Evolutionary conservation across 2,329 filamentous ascomycete genomes (phyloP).

Genomic region (Westerdykella ornata): DNA sequence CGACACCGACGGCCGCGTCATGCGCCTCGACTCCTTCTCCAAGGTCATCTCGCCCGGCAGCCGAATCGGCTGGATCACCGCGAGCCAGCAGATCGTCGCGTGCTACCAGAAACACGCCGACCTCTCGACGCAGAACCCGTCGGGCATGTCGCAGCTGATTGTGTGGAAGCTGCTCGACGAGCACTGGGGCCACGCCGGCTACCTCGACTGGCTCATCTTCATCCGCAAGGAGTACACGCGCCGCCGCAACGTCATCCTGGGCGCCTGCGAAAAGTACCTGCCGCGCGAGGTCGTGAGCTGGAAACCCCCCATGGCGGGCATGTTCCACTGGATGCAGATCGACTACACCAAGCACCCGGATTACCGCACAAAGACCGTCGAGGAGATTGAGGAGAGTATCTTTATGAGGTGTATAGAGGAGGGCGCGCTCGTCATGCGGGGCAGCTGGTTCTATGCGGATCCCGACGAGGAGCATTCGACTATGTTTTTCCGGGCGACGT

Average conservation of each 20-base stretch:
- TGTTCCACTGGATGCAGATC: slow-evolving; percentile 84
- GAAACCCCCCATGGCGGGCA: slow-evolving; percentile 75
- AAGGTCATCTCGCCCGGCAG: slow-evolving; percentile 83
- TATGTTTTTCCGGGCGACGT: slow-evolving; percentile 86
- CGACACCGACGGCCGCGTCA: slow-evolving; percentile 78
- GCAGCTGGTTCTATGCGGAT: slow-evolving; percentile 87
- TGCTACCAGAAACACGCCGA: slow-evolving; percentile 78
- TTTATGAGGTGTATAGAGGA: slow-evolving; percentile 70
- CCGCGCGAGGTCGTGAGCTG: slow-evolving; percentile 70
- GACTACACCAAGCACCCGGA: slow-evolving; percentile 60
- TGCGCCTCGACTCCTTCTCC: slow-evolving; percentile 88
- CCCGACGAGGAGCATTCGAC: slow-evolving; percentile 51
- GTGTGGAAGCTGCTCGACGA: slow-evolving; percentile 88
- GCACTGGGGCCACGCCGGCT: slow-evolving; percentile 87
- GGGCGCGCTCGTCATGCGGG: slow-evolving; percentile 73
- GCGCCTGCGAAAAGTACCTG: slow-evolving; percentile 71
- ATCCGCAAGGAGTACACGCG: slow-evolving; percentile 74
- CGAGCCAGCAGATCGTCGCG: slow-evolving; percentile 75
- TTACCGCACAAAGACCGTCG: slow-evolving; percentile 44
- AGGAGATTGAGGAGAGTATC: slow-evolving; percentile 74
- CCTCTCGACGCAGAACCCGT: slow-evolving; percentile 75
- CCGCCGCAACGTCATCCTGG: slow-evolving; percentile 68
- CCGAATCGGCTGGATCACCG: slow-evolving; percentile 83
- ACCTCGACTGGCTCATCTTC: slow-evolving; percentile 81
- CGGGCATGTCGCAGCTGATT: slow-evolving; percentile 74